Evolutionary conservation across 805 yeast species (phyloP).

Genomic region (Saccharomyces eubayanus): DNA sequence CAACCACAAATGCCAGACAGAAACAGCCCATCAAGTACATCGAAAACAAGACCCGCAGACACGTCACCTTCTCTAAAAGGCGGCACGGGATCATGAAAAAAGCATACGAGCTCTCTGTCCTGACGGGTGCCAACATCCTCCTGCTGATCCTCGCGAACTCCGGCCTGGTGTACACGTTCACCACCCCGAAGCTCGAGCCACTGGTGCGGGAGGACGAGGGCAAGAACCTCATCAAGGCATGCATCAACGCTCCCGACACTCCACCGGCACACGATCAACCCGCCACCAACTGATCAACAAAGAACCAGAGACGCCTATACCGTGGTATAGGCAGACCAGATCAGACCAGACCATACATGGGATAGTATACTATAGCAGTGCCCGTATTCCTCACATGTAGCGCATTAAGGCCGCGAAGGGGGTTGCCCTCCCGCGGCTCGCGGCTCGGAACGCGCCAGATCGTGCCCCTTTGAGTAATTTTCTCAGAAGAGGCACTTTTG

Average conservation of each 20-base stretch:
- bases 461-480: not conserved
- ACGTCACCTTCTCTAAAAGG: conserved; percentile 94
- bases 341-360: not conserved
- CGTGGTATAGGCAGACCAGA: not conserved
- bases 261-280: not conserved
- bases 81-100: conserved; percentile 98
- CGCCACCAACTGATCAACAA: not conserved
- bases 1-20: not conserved
- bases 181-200: conserved; percentile 94
- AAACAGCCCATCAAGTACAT: conserved; percentile 63
- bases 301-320: not conserved
- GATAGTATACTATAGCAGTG: not conserved
- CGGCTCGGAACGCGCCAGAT: not conserved
- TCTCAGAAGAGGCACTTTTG: not conserved
- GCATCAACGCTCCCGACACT: conserved; percentile 49
- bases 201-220: conserved; percentile 92
- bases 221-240: conserved; percentile 86
- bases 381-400: not conserved
- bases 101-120: conserved; percentile 89
- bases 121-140: conserved; percentile 93
- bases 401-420: not conserved
- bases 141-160: conserved; percentile 88
- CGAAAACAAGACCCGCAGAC: conserved; percentile 91
- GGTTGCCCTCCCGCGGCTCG: not conserved
- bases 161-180: conserved; percentile 91